phyloP scores from a whole-genome alignment of 805 yeast genomes.

The Clavispora asparagi region DNA sequence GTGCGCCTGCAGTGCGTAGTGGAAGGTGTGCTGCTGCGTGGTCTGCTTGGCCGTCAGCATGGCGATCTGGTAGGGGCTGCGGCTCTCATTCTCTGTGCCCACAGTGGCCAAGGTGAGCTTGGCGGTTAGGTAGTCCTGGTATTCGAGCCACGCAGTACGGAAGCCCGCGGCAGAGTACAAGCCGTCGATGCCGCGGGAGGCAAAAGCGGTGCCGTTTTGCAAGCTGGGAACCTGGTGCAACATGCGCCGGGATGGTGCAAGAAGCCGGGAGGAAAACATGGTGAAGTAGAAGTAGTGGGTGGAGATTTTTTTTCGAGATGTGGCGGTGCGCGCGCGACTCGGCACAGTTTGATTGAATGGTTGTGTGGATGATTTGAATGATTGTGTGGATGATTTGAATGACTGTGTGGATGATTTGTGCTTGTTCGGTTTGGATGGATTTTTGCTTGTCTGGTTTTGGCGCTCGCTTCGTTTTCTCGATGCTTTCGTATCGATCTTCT shows the following conservation, averaged over 20 bases:
- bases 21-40: conserved; percentile 66
- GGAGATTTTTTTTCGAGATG: background rate
- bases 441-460: too few relatives aligned
- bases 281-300: background rate
- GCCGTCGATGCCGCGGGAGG: conserved; percentile 53
- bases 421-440: too few relatives aligned
- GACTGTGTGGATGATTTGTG: too few relatives aligned
- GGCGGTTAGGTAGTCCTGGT: conserved; percentile 62
- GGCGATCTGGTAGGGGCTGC: conserved; percentile 67
- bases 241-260: background rate
- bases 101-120: conserved; percentile 59
- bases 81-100: conserved; percentile 77
- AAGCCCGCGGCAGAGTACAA: conserved; percentile 63
- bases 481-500: too few relatives aligned
- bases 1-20: conserved; percentile 85
- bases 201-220: conserved; percentile 32
- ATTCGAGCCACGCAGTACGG: conserved; percentile 72
- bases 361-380: too few relatives aligned
- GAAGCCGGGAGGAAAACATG: conserved; percentile 3
- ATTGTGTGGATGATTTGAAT: too few relatives aligned
- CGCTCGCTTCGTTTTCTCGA: too few relatives aligned
- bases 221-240: conserved; percentile 65
- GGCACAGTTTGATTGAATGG: background rate
- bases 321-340: conserved; percentile 1
- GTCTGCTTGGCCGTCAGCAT: conserved; percentile 63